A percentile compares a stretch with the other conserved stretches of the same genome.
Conservation (phyloP, 306 rosid genomes). For the Sechiopsis laciniata region DNA sequence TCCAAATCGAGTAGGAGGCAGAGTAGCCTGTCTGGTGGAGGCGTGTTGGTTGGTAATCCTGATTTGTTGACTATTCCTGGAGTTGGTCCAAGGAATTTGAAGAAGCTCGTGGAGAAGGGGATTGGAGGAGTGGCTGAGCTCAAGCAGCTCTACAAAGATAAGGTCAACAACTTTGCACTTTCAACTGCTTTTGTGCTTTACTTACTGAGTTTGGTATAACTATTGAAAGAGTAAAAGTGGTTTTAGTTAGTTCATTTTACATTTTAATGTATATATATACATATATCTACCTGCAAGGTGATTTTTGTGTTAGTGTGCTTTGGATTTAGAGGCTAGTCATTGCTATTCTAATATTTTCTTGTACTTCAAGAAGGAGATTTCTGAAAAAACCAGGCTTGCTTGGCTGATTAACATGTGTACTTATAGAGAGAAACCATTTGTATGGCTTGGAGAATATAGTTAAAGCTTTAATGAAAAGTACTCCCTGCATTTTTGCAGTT, state of each 20-base stretch:
- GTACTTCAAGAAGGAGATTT: neutral
- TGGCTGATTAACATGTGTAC: neutral
- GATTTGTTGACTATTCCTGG: conserved; percentile 92
- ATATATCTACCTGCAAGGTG: neutral
- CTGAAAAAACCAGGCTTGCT: neutral
- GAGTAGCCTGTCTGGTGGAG: conserved; percentile 33
- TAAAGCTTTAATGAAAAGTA: conserved; percentile 20
- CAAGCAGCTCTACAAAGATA: conserved; percentile 79
- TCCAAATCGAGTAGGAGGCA: conserved; percentile 45
- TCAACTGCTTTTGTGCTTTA: neutral
- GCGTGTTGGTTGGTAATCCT: conserved; percentile 44
- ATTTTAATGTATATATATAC: neutral
- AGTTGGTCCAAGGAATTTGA: conserved; percentile 85
- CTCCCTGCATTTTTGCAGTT: conserved; percentile 47
- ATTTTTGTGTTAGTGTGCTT: neutral
- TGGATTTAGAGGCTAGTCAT: conserved; percentile 1
- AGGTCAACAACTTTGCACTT: conserved; percentile 36
- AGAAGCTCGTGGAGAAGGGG: conserved; percentile 76
- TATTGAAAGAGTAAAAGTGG: neutral
- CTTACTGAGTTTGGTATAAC: neutral
- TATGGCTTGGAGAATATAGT: neutral
- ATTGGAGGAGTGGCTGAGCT: conserved; percentile 82
- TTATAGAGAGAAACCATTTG: neutral
- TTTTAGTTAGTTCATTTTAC: neutral
- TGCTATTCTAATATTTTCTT: neutral